phyloP scores from a whole-genome alignment of 768 basidiomycete genomes.

The Tylopilus plumbeoviolaceoides region DNA sequence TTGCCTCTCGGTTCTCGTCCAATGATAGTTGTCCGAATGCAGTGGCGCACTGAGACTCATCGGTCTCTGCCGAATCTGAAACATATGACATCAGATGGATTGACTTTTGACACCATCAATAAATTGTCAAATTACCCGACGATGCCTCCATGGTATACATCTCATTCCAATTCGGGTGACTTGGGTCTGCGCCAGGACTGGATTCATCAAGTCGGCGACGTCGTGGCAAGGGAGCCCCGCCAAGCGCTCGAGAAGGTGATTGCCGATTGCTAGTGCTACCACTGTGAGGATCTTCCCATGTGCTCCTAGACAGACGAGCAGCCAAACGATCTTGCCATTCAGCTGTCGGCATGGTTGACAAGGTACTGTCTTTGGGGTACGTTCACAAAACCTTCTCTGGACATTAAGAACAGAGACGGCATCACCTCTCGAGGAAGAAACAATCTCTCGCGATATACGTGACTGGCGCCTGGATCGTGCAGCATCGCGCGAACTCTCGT shows the following conservation, averaged over 20 bases:
- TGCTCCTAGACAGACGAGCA: slow-evolving; percentile 42
- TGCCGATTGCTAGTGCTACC: slow-evolving; percentile 3
- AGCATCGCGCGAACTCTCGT: slow-evolving; percentile 49
- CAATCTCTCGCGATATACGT: slow-evolving; percentile 72
- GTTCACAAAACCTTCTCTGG: slow-evolving; percentile 4
- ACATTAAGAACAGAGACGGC: background rate
- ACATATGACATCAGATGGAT: slow-evolving; percentile 17
- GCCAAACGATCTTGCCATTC: slow-evolving; percentile 80
- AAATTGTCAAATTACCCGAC: slow-evolving; percentile 24
- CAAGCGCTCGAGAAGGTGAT: slow-evolving; percentile 26
- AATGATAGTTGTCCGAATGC: slow-evolving; percentile 68
- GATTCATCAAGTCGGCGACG: slow-evolving; percentile 42
- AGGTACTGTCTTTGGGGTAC: slow-evolving; percentile 45
- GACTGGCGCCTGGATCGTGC: slow-evolving; percentile 69
- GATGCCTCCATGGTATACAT: slow-evolving; percentile 55
- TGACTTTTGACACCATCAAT: background rate
- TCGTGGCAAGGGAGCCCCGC: slow-evolving; percentile 39
- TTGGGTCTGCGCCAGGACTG: slow-evolving; percentile 3
- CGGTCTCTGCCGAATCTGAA: slow-evolving; percentile 35
- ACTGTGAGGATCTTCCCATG: slow-evolving; percentile 6
- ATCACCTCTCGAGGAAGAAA: slow-evolving; percentile 63
- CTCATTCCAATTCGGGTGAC: slow-evolving; percentile 49
- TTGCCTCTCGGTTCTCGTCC: slow-evolving; percentile 72
- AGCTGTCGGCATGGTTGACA: slow-evolving; percentile 60
- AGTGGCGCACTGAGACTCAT: slow-evolving; percentile 44